Percentiles rank a stretch among this genome's conserved stretches.
These are phyloP conservation scores for Penicillium corylophilum DNA, from an alignment of 2,329 filamentous ascomycete genomes.

Conservation along the genomic window DNA sequence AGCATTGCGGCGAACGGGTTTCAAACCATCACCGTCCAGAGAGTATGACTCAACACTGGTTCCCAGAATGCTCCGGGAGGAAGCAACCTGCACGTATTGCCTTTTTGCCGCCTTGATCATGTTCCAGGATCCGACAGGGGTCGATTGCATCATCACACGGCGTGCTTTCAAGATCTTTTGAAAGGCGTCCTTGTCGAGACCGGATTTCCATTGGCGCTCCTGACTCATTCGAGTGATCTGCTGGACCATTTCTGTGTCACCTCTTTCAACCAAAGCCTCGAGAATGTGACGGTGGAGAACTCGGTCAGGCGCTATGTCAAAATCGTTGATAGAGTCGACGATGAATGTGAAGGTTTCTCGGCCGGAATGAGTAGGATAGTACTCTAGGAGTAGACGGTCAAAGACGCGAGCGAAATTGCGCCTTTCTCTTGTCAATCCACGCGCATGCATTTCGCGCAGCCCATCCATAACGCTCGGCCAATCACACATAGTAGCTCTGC, in stretches of 20 bases:
- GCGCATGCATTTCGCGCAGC: constrained; percentile 39
- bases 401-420: constrained; percentile 35
- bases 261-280: constrained; percentile 42
- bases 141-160: constrained; percentile 34
- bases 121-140: constrained; percentile 40
- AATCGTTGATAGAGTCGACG: constrained; percentile 35
- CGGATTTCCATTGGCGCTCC: constrained; percentile 34
- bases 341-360: constrained; percentile 37
- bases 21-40: constrained; percentile 11
- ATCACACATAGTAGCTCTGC: constrained; percentile 38
- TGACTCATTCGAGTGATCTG: constrained; percentile 33
- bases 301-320: constrained; percentile 37
- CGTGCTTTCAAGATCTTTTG: constrained; percentile 35
- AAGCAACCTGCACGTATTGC: constrained; percentile 31
- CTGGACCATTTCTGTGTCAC: constrained; percentile 31
- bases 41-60: constrained; percentile 18
- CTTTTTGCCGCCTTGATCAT: constrained; percentile 41
- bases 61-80: constrained; percentile 38
- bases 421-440: constrained; percentile 29
- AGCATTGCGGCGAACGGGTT: constrained; percentile 17
- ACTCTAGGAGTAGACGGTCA: constrained; percentile 44
- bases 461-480: constrained; percentile 42
- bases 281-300: constrained; percentile 42
- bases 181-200: constrained; percentile 31
- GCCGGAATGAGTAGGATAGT: constrained; percentile 38